Evolutionary conservation across 306 rosid genomes (phyloP), one percentile per base, ranked within the genome.

Genomic region (Casuarina equisetifolia): DNA sequence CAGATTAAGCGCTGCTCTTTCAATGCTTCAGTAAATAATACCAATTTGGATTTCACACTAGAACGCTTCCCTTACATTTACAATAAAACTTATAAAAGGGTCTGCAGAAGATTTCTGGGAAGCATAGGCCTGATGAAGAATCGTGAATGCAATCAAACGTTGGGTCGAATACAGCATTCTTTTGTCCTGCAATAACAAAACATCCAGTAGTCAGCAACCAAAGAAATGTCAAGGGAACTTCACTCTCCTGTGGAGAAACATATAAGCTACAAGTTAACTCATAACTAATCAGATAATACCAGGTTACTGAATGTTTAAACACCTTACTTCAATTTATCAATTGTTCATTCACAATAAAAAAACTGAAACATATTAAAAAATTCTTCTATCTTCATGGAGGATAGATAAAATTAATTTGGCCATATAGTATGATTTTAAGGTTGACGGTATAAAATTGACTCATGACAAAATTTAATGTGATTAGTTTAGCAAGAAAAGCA

Each of bases 41-140:
- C 45, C 67, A 69, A 76, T 36, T 43, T 9, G 9, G 17, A 43
- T 10, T 8, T 6, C 40, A 19, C 2, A 6, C 49, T 19, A 45
- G 57, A 50, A 75, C n/a, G 72, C 62, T 42, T 59, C 38, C 54
- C 99, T 89, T 85, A 96, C 99, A 11, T 84, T 84, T 46, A 93
- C 58, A 35, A 93, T 82, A 15, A 90, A 85, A 82, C 74, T 76
- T 70, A 91, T 72, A 87, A 96, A 96, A 10, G 99, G 99, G 80
- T 96, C 91, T 3, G 88, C 80, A 69, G 97, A 83, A 74, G 86
- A 74, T 32, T 82, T 86, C 84, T 91, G 93, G 12, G 98, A 86
- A 52, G 98, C 87, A 84, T 90, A 91, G 20, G 98, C 79, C 66
- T 86, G 97, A 42, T 90, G 88, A 66, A 93, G 88, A 66, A 93